phyloP scores from a whole-genome alignment of 306 rosid genomes.

The Prunus armeniaca region DNA sequence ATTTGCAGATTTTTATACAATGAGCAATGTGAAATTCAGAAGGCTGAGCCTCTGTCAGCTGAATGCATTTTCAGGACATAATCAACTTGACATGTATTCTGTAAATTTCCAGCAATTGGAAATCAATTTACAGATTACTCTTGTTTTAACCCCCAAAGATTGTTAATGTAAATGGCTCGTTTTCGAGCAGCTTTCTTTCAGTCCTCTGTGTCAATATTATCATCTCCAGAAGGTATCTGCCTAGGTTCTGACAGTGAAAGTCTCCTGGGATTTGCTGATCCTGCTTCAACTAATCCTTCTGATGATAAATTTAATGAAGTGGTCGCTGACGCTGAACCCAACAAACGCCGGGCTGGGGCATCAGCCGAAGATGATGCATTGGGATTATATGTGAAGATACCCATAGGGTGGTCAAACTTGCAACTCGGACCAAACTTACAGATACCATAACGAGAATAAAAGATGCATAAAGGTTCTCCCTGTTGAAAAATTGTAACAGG shows the following conservation, averaged over 20 bases:
- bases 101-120: conserved; percentile 78
- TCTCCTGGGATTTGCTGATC: conserved; percentile 66
- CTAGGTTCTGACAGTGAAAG: conserved; percentile 78
- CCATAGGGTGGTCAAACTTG: conserved; percentile 98
- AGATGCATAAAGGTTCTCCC: conserved; percentile 94
- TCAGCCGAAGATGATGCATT: conserved; percentile 64
- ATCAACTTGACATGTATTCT: conserved; percentile 59
- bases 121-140: conserved; percentile 80
- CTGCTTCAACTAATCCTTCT: conserved; percentile 76
- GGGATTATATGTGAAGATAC: conserved; percentile 68
- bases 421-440: conserved; percentile 99
- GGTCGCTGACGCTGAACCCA: conserved; percentile 75
- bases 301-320: conserved; percentile 76
- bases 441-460: conserved; percentile 94
- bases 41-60: conserved; percentile 48
- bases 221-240: conserved; percentile 74
- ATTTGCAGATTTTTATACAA: conserved; percentile 78
- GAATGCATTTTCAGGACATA: conserved; percentile 58
- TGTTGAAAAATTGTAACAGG: conserved; percentile 40
- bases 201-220: conserved; percentile 67
- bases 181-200: conserved; percentile 48
- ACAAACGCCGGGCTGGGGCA: conserved; percentile 56
- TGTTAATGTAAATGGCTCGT: conserved; percentile 48
- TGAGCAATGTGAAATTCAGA: conserved; percentile 62
- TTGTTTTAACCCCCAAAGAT: conserved; percentile 55